Base-by-base conservation (phyloP, 2,329 filamentous ascomycete genomes). In the Diplodia seriata region DNA sequence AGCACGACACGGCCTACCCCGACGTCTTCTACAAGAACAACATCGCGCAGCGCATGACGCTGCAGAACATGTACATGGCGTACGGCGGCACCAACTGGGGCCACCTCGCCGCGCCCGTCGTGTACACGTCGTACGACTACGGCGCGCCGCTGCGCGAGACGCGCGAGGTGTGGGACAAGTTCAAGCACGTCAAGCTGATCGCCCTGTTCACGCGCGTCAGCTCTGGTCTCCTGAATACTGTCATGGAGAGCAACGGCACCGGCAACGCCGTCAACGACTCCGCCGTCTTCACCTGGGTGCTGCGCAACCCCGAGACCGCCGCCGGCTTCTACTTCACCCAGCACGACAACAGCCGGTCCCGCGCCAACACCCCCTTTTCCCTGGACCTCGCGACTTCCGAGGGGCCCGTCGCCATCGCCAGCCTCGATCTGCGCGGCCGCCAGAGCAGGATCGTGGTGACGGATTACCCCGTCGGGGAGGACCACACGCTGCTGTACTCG, bases 81-180 rank as follows among this genome's bases (percentile, higher is more conserved):
- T 90, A 84, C 64, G 88, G 88, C 4, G 88, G 88, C 2, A 90
- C 88, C 0, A 89, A 86, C 70, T 89, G 86, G 87, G 87, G 87
- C 5, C 84, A 84, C 57, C 77, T 88, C 36, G 84, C 86, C 14
- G 83, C 83, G 4, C 86, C 87, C 0, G 83, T 86, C 0, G 59
- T 63, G 36, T 86, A 83, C 1, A 86, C 85, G 3, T 88, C 85
- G 38, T 90, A 90, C 70, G 88, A 90, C 73, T 90, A 90, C 73
- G 87, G 85, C 5, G 85, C 86, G 4, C 87, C 87, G 0, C 86
- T 90, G 18, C 85, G 84, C 0, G 86, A 89, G 73, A 85, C 85
- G 71, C 82, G 87, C 14, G 79, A 79, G 11, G 85, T 89, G 23
- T 83, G 84, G 53, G 82, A 81, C 71, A 89, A 90, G 73, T 89